Base-by-base conservation (phyloP, 2,329 filamentous ascomycete species). In the Neoscytalidium dimidiatum region DNA sequence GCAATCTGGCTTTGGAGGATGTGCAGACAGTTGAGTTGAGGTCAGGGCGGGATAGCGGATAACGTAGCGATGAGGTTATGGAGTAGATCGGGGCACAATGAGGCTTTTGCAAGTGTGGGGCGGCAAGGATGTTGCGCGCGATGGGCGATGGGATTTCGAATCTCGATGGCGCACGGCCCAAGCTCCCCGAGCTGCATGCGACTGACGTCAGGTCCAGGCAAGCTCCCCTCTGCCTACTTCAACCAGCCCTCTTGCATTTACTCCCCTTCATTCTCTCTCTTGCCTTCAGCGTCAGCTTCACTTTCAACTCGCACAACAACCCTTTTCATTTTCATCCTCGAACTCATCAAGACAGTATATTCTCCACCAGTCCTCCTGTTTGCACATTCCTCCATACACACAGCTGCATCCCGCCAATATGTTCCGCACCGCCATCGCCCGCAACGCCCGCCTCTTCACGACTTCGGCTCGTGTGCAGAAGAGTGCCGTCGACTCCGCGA, bases 401-500 rank as follows among this genome's bases (percentile, higher is more conserved):
- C 13, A 28, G 7, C 21, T 28, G 17, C 43, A 49, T 58, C 33
- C 66, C 67, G 65, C 66, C 73, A 82, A 33, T 51, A 83, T 84
- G 81, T 80, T 80, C 74, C 80, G 81, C 67, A 74, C 78, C 69
- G 75, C 77, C 57, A 68, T 81, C 70, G 71, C 74, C 71, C 77
- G 80, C 70, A 78, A 82, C 71, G 71, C 74, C 61, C 80, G 81
- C 74, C 78, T 80, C 62, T 85, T 89, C 79, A 84, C 83, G 72
- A 86, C 84, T 67, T 82, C 85, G 11, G 73, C 79, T 43, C 70
- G 76, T 49, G 71, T 75, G 21, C 77, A 84, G 62, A 88, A 85
- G 77, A 79, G 81, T 44, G 81, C 83, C 38, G 75, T 85, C 53
- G 85, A 88, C 49, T 73, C 78, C 6, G 83, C 83, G 69, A 88